Evolutionary conservation across 1,139 yeast species (phyloP).

Genomic region (Suhomyces guaymorum): DNA sequence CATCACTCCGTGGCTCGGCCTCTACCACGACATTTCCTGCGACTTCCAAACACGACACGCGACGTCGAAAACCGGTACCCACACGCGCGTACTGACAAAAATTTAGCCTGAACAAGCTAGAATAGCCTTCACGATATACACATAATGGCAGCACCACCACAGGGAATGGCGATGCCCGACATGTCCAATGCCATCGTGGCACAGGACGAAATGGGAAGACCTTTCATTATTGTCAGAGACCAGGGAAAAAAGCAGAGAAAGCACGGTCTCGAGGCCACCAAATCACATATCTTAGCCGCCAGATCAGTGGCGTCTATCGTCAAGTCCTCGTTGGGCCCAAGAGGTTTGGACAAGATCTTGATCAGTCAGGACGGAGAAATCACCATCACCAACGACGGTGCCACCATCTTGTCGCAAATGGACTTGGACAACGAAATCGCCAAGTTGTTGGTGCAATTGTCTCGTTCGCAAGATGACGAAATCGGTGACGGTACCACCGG

Average conservation of each 20-base stretch:
- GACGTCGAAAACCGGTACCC: constrained; percentile 2
- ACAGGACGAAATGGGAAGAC: constrained; percentile 99
- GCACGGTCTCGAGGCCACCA: constrained; percentile 94
- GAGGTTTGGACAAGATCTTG: constrained; percentile 96
- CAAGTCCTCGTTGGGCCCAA: constrained; percentile 91
- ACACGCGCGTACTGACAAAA: constrained; percentile 5
- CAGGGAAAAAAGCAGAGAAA: constrained; percentile 92
- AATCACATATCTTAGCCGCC: constrained; percentile 93
- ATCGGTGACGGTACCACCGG: constrained; percentile 99
- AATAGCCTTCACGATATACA: not conserved
- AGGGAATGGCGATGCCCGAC: constrained; percentile 75
- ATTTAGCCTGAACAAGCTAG: constrained; percentile 2
- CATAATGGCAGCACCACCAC: constrained; percentile 24
- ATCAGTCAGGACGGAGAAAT: constrained; percentile 95
- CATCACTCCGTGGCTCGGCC: no score
- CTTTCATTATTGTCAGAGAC: constrained; percentile 94
- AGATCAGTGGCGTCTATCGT: constrained; percentile 92
- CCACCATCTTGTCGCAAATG: constrained; percentile 94
- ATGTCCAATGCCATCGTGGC: constrained; percentile 97
- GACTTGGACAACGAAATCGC: constrained; percentile 96
- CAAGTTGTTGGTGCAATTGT: constrained; percentile 87
- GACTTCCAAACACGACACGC: not conserved
- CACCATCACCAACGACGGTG: constrained; percentile 98
- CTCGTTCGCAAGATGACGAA: constrained; percentile 96
- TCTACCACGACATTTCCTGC: no score